A percentile compares a stretch with the other conserved stretches of the same genome.
Conservation (phyloP, 169 alveolate species). For the Miamiensis avidus region DNA sequence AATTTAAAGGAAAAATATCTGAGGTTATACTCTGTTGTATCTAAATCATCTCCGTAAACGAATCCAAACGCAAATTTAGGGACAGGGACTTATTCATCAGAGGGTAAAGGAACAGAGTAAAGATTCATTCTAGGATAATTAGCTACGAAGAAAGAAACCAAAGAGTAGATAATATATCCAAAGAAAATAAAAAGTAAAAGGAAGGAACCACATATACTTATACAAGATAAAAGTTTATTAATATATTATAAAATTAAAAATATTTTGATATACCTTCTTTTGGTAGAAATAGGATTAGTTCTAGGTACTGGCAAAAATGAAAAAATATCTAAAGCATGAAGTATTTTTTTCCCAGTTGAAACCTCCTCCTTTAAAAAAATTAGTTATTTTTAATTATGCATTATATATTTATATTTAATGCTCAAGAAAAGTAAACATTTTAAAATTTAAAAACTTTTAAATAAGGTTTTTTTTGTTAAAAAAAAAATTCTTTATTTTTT, state of each 20-base stretch:
- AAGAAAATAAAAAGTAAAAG: neutral
- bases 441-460: too few species aligned
- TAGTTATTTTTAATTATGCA: too few species aligned
- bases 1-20: neutral
- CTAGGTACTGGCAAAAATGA: constrained; percentile 40
- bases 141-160: neutral
- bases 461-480: too few species aligned
- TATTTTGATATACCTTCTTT: constrained; percentile 9
- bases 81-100: neutral
- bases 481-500: too few species aligned
- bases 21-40: neutral
- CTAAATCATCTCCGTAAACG: constrained; percentile 9
- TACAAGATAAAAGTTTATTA: neutral
- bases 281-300: constrained; percentile 41
- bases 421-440: too few species aligned
- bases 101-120: constrained; percentile 15
- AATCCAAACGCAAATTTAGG: constrained; percentile 20
- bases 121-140: constrained; percentile 15
- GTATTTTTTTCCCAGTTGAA: too few species aligned
- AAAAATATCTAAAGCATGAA: constrained; percentile 32
- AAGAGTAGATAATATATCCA: constrained; percentile 2
- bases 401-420: too few species aligned
- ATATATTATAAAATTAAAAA: too few species aligned
- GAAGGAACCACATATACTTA: constrained; percentile 3
- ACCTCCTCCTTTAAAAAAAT: too few species aligned